Evolutionary conservation across 2,329 filamentous ascomycete genomes (phyloP).

Genomic region (Penicillium aurantiogriseum): DNA sequence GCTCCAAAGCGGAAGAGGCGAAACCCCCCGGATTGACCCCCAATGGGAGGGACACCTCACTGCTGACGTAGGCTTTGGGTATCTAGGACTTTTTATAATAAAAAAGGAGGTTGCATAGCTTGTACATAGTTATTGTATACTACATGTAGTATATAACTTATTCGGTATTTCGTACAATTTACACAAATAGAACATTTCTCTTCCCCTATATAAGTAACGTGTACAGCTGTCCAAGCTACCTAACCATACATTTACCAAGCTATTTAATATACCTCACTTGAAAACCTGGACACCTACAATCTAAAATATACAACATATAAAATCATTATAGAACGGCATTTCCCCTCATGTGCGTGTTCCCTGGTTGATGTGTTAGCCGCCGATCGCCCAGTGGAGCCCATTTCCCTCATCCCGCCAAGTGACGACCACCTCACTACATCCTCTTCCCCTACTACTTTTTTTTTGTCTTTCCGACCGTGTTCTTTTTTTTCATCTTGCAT

Average conservation of each 20-base stretch:
- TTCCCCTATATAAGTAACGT: not conserved
- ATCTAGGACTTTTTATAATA: not conserved
- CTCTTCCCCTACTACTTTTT: slow-evolving; percentile 7
- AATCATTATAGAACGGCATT: not conserved
- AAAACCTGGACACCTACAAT: not conserved
- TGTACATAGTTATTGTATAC: not conserved
- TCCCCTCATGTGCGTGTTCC: slow-evolving; percentile 15
- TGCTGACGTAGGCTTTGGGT: slow-evolving; percentile 6
- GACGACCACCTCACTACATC: slow-evolving; percentile 29
- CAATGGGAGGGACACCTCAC: slow-evolving; percentile 1
- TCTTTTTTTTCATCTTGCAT: slow-evolving; percentile 5
- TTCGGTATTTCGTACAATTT: not conserved
- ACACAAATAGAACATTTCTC: not conserved
- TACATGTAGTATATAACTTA: not conserved
- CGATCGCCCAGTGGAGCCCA: slow-evolving; percentile 36
- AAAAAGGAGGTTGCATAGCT: not conserved
- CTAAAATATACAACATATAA: not conserved
- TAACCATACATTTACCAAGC: not conserved
- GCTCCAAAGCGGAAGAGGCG: slow-evolving; percentile 5
- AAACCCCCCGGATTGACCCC: not conserved
- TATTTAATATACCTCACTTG: not conserved
- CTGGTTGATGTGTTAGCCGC: slow-evolving; percentile 34
- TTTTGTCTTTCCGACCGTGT: slow-evolving; percentile 4
- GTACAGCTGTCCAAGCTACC: not conserved
- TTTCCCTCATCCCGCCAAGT: slow-evolving; percentile 33